Evolutionary conservation across 306 rosid genomes (phyloP).

Genomic region (Trichosanthes truncata): DNA sequence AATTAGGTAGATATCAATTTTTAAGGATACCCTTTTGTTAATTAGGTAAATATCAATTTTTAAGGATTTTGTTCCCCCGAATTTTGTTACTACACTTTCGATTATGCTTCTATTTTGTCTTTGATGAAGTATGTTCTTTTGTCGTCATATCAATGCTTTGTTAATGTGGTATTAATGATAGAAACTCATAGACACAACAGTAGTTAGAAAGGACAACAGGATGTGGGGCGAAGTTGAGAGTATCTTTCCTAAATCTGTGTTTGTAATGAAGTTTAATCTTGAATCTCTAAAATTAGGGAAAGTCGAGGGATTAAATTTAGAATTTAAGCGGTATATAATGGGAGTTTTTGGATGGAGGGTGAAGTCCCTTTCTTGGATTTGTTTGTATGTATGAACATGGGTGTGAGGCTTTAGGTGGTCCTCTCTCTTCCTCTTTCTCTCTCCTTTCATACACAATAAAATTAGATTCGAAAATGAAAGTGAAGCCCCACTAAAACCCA

Average conservation of each 20-base stretch:
- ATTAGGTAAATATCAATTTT: too few species aligned
- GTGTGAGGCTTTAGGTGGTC: slow-evolving; percentile 9
- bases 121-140: neutral
- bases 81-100: too few species aligned
- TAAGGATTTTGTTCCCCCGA: too few species aligned
- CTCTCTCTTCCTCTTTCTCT: neutral
- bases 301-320: neutral
- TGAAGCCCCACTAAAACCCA: slow-evolving; percentile 12
- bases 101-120: neutral
- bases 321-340: neutral
- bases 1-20: neutral
- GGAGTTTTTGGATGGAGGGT: neutral
- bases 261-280: too few species aligned
- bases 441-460: slow-evolving; percentile 3
- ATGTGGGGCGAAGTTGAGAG: neutral
- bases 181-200: neutral
- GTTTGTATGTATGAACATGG: slow-evolving; percentile 3
- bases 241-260: neutral
- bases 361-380: neutral
- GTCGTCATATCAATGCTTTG: neutral
- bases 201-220: neutral
- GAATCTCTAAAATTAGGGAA: too few species aligned
- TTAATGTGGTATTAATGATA: neutral
- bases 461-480: slow-evolving; percentile 14
- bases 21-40: too few species aligned